A percentile compares a stretch with the other conserved stretches of the same genome.
Conservation (phyloP, 768 basidiomycete genomes). For the Rhizopogon vesiculosus region DNA sequence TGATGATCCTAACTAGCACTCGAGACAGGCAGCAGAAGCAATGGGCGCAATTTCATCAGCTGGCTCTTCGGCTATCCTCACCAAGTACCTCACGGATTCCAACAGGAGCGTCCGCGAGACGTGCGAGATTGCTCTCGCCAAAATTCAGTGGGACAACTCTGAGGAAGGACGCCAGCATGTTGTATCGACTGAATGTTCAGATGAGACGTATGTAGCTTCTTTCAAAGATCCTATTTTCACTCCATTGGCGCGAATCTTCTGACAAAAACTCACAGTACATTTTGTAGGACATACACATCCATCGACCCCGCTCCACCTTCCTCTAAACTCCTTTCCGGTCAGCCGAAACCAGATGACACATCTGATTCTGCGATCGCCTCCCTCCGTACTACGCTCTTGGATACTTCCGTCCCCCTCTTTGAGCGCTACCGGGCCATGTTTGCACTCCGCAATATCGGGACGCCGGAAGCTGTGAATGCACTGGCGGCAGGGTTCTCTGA, state of each 20-base stretch:
- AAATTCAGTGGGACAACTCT: constrained; percentile 89
- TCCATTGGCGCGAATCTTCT: background rate
- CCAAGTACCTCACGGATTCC: constrained; percentile 65
- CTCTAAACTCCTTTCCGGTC: constrained; percentile 54
- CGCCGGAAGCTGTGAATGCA: constrained; percentile 79
- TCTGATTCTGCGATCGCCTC: constrained; percentile 43
- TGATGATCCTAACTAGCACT: constrained; percentile 8
- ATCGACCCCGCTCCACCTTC: constrained; percentile 88
- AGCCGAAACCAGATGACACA: constrained; percentile 46
- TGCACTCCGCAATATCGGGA: constrained; percentile 89
- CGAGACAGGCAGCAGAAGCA: constrained; percentile 88
- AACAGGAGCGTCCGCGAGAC: constrained; percentile 86
- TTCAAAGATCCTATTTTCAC: too few species aligned
- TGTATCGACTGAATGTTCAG: constrained; percentile 23
- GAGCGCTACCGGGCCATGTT: constrained; percentile 99
- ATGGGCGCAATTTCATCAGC: constrained; percentile 87
- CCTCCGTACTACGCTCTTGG: constrained; percentile 60
- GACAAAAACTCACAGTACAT: background rate
- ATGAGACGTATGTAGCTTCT: constrained; percentile 30
- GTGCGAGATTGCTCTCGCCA: constrained; percentile 93
- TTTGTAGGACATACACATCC: constrained; percentile 64
- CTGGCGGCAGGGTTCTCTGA: constrained; percentile 90
- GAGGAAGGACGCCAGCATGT: constrained; percentile 58
- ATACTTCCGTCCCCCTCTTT: constrained; percentile 71
- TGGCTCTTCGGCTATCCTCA: constrained; percentile 62